Conservation (phyloP, 495 filamentous ascomycete genomes). For the Penicillium taxi region DNA sequence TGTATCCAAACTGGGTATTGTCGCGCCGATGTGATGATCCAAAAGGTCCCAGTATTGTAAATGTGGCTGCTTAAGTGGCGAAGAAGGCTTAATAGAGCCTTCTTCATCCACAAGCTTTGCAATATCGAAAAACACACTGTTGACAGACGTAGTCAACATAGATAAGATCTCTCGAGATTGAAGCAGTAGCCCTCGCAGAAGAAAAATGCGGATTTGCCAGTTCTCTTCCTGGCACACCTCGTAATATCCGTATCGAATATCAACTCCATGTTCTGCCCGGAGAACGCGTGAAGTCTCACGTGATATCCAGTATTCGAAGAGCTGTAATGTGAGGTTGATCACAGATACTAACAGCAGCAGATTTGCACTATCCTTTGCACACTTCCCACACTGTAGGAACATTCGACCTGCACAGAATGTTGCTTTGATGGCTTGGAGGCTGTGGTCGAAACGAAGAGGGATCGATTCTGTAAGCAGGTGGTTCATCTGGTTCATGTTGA, state of each 20-base stretch:
- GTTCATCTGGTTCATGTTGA: conserved; percentile 30
- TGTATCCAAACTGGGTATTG: conserved; percentile 5
- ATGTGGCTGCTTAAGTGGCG: conserved; percentile 1
- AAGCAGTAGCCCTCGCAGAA: conserved; percentile 23
- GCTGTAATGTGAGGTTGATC: conserved; percentile 27
- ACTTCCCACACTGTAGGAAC: conserved; percentile 31
- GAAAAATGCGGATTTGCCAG: conserved; percentile 25
- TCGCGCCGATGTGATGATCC: conserved; percentile 4
- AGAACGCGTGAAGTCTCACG: conserved; percentile 17
- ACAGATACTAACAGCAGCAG: conserved; percentile 27
- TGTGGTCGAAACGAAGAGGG: conserved; percentile 31
- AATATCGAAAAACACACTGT: conserved; percentile 3
- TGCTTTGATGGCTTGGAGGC: conserved; percentile 28
- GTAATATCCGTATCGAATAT: conserved; percentile 34
- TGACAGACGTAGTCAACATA: conserved; percentile 18
- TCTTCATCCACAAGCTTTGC: conserved; percentile 11
- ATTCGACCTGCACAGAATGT: conserved; percentile 27
- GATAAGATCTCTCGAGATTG: conserved; percentile 27
- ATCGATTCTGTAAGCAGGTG: conserved; percentile 24
- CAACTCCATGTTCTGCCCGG: conserved; percentile 14
- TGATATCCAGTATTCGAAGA: conserved; percentile 32
- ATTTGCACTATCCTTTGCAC: conserved; percentile 30
- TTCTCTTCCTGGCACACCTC: conserved; percentile 31
- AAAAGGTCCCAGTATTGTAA: conserved; percentile 7
- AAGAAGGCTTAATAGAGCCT: conserved; percentile 2